Evolutionary conservation across 495 filamentous ascomycete species (phyloP).

Genomic region (Aspergillus leporis): DNA sequence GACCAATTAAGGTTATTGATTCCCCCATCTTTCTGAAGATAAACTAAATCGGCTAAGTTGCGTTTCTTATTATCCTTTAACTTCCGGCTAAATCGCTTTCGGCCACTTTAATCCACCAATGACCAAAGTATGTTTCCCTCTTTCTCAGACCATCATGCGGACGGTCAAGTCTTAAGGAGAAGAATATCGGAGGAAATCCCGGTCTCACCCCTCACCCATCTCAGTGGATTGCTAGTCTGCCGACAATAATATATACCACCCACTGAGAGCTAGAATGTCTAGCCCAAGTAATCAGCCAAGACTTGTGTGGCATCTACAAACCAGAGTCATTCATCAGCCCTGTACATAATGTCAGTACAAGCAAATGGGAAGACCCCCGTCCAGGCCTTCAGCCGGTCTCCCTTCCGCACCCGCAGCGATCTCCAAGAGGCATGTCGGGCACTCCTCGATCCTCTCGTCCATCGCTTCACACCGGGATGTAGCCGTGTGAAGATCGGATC

Average conservation of each 20-base stretch:
- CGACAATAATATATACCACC: neutral
- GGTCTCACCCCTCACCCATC: neutral
- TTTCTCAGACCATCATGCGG: neutral
- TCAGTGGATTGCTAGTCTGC: neutral
- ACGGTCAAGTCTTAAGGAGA: neutral
- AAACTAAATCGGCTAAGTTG: neutral
- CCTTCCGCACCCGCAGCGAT: conserved; percentile 44
- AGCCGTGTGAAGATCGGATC: conserved; percentile 61
- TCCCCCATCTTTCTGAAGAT: too few species aligned
- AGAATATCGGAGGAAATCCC: neutral
- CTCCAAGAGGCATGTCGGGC: conserved; percentile 59
- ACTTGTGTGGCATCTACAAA: too few species aligned
- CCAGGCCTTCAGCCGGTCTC: conserved; percentile 33
- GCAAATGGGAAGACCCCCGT: neutral
- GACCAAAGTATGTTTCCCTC: neutral
- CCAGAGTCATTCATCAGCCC: neutral
- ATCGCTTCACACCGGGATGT: conserved; percentile 61
- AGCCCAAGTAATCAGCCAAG: neutral
- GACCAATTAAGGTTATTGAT: neutral
- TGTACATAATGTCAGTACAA: neutral
- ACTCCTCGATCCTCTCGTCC: conserved; percentile 62
- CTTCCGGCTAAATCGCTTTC: neutral
- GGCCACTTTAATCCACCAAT: conserved; percentile 2
- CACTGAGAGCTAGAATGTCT: neutral
- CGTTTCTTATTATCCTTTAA: neutral